Percentiles rank a stretch among this genome's conserved stretches.
These are phyloP conservation scores for Gomphus sp. DNA, from an alignment of 1,284 basidiomycete genomes.

Conservation along the genomic window DNA sequence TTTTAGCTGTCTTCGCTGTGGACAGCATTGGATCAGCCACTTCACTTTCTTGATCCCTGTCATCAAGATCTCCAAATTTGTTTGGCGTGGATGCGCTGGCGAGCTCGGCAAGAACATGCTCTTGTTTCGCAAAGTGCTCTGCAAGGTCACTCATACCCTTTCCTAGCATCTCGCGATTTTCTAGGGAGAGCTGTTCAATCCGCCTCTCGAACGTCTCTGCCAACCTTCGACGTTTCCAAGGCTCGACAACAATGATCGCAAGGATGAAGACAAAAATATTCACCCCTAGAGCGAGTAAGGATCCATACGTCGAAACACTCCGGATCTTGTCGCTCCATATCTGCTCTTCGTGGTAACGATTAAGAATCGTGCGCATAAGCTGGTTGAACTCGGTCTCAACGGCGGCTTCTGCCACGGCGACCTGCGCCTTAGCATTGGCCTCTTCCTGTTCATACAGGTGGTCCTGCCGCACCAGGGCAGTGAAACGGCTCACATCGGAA, in stretches of 20 bases:
- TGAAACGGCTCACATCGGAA: constrained; percentile 75
- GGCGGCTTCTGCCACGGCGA: constrained; percentile 59
- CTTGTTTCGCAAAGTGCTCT: constrained; percentile 44
- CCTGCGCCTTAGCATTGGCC: constrained; percentile 50
- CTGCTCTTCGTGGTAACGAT: constrained; percentile 87
- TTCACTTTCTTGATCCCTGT: neutral
- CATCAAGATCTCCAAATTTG: neutral
- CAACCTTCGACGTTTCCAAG: constrained; percentile 82
- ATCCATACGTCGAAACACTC: constrained; percentile 85
- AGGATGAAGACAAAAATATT: constrained; percentile 84
- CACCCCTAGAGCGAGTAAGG: constrained; percentile 71
- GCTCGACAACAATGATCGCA: constrained; percentile 85
- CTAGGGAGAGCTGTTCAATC: constrained; percentile 63
- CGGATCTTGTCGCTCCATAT: constrained; percentile 97
- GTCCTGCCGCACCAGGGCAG: constrained; percentile 78
- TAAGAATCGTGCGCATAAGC: constrained; percentile 79
- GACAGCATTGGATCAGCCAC: neutral
- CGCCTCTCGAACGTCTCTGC: constrained; percentile 83
- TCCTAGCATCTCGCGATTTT: constrained; percentile 39
- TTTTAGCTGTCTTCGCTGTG: neutral
- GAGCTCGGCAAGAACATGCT: constrained; percentile 20
- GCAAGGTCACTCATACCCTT: constrained; percentile 40
- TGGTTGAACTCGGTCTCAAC: constrained; percentile 81
- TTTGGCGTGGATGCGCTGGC: neutral
- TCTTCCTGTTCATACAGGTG: constrained; percentile 79